Evolutionary conservation across 768 basidiomycete genomes (phyloP).

Genomic region (Psilocybe tampanensis): DNA sequence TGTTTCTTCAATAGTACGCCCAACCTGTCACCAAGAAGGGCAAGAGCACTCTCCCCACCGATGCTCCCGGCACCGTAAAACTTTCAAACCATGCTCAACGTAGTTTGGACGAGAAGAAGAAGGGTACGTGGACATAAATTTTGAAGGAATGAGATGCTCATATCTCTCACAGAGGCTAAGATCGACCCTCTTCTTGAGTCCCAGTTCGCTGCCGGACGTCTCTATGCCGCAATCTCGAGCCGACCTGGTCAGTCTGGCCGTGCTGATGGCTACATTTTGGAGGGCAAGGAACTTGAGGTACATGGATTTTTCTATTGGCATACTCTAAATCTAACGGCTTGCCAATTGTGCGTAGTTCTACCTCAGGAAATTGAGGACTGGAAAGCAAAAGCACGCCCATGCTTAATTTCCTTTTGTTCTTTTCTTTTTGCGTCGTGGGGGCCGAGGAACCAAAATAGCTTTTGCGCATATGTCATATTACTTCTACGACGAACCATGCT

Average conservation of each 20-base stretch:
- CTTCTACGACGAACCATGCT: conserved; percentile 22
- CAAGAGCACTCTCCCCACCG: conserved; percentile 56
- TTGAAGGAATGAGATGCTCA: background rate
- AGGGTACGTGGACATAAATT: conserved; percentile 51
- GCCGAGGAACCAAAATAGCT: conserved; percentile 25
- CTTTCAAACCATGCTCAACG: conserved; percentile 91
- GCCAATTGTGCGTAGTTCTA: conserved; percentile 67
- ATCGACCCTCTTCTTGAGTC: conserved; percentile 86
- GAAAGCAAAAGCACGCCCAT: conserved; percentile 93
- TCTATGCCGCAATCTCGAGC: conserved; percentile 92
- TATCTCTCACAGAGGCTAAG: conserved; percentile 68
- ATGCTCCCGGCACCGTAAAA: conserved; percentile 67
- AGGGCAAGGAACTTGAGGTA: conserved; percentile 98
- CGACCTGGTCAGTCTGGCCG: conserved; percentile 97
- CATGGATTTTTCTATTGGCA: conserved; percentile 17
- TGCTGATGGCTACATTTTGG: conserved; percentile 95
- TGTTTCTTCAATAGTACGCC: conserved; percentile 69
- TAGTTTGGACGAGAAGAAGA: conserved; percentile 86
- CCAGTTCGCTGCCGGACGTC: conserved; percentile 93
- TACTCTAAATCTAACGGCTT: background rate
- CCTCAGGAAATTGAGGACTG: conserved; percentile 88
- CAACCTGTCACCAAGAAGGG: conserved; percentile 93
- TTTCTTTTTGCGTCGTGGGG: conserved; percentile 19
- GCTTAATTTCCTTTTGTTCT: conserved; percentile 32
- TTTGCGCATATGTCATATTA: conserved; percentile 15